Conservation (phyloP, 2,329 filamentous ascomycete genomes). For the Penicillium olsonii region DNA sequence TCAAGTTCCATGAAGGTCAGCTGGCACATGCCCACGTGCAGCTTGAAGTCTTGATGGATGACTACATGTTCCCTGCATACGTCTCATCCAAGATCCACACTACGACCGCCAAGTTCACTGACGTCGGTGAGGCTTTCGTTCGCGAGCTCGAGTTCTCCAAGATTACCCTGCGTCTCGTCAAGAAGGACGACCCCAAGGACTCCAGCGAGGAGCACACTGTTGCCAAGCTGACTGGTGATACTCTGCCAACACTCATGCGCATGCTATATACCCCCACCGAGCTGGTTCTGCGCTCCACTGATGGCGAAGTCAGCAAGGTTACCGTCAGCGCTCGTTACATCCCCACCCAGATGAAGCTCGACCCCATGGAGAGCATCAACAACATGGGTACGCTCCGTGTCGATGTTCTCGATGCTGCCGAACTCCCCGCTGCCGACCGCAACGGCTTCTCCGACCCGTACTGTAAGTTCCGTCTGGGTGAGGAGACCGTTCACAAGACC, state of each 20-base stretch:
- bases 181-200: constrained; percentile 73
- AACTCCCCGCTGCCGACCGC: constrained; percentile 89
- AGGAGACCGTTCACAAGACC: constrained; percentile 88
- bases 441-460: constrained; percentile 98
- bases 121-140: constrained; percentile 91
- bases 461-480: constrained; percentile 90
- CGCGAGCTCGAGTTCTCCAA: constrained; percentile 96
- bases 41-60: constrained; percentile 88
- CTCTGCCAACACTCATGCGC: constrained; percentile 82
- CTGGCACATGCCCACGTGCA: constrained; percentile 74
- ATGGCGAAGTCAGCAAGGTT: constrained; percentile 75
- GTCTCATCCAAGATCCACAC: constrained; percentile 73
- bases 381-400: constrained; percentile 95
- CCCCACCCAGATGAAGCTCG: constrained; percentile 88
- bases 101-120: constrained; percentile 74
- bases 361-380: constrained; percentile 96
- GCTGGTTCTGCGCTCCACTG: constrained; percentile 74
- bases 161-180: constrained; percentile 81
- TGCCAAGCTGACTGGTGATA: constrained; percentile 81
- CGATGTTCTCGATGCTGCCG: constrained; percentile 82
- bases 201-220: constrained; percentile 71
- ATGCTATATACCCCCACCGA: constrained; percentile 89
- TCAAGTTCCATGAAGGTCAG: constrained; percentile 89
- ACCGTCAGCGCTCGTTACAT: constrained; percentile 94
- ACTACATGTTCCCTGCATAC: constrained; percentile 90